Percentiles rank a stretch among this genome's conserved stretches.
These are phyloP conservation scores for Scheffersomyces coipomensis DNA, from an alignment of 805 yeast genomes.

Conservation along the genomic window DNA sequence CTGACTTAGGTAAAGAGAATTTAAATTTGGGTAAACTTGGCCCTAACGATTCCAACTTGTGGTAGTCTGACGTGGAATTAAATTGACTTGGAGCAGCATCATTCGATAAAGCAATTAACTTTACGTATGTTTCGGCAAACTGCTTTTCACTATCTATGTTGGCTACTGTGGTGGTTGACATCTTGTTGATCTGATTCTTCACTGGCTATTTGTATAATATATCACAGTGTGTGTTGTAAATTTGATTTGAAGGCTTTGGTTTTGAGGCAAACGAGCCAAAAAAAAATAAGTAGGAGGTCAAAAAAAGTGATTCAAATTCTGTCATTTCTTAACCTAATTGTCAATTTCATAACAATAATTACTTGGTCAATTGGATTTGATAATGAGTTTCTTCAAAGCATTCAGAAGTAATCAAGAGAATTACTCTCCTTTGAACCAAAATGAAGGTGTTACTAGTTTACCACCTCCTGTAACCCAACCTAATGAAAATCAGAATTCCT, in stretches of 20 bases:
- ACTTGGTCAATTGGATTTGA: background rate
- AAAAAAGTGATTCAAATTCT: too few relatives aligned
- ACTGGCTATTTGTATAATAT: too few relatives aligned
- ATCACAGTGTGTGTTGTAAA: too few relatives aligned
- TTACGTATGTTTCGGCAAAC: slow-evolving; percentile 49
- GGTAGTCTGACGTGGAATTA: slow-evolving; percentile 29
- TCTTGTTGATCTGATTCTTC: background rate
- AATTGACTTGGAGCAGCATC: slow-evolving; percentile 31
- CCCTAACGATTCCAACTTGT: slow-evolving; percentile 32
- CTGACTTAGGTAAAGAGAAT: slow-evolving; percentile 25
- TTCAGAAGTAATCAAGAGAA: slow-evolving; percentile 13
- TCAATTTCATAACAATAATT: too few relatives aligned
- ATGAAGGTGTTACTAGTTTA: slow-evolving; percentile 31
- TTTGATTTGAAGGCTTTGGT: too few relatives aligned
- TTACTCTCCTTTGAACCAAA: slow-evolving; percentile 31
- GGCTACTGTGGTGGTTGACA: slow-evolving; percentile 4
- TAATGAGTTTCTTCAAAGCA: slow-evolving; percentile 40
- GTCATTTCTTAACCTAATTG: too few relatives aligned
- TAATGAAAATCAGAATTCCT: slow-evolving; percentile 13
- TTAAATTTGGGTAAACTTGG: slow-evolving; percentile 50
- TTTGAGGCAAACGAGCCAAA: too few relatives aligned
- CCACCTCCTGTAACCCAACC: slow-evolving; percentile 39
- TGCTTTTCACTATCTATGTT: slow-evolving; percentile 31
- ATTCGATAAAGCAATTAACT: slow-evolving; percentile 46
- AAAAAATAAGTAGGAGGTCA: too few relatives aligned